Conservation (phyloP, 2,329 filamentous ascomycete genomes). For the Verticillium tricorpus region DNA sequence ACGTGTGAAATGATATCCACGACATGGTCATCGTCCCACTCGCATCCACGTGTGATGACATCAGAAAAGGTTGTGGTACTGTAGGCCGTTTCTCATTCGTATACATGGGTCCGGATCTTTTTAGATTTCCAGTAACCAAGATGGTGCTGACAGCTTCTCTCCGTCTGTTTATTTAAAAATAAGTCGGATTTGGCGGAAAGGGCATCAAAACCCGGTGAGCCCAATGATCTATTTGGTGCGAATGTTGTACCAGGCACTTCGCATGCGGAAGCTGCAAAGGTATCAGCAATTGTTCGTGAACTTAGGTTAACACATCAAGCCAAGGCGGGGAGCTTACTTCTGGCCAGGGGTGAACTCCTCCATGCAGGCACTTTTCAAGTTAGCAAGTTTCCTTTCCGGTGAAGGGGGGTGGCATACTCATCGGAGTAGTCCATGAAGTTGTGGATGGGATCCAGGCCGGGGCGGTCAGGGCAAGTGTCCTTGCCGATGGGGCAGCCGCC, state of each 20-base stretch:
- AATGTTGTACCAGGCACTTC: conserved; percentile 31
- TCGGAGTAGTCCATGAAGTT: conserved; percentile 37
- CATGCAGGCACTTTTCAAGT: conserved; percentile 32
- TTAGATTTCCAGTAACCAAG: neutral
- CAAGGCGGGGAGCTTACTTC: conserved; percentile 6
- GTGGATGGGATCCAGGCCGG: conserved; percentile 29
- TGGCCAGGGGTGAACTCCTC: conserved; percentile 40
- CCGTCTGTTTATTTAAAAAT: too few species aligned
- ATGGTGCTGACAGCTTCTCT: neutral
- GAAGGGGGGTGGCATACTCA: conserved; percentile 28
- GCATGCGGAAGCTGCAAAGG: conserved; percentile 25
- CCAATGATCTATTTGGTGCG: conserved; percentile 13
- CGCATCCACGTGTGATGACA: neutral
- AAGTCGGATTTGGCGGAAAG: too few species aligned
- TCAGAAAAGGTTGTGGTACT: neutral
- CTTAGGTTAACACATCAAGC: too few species aligned
- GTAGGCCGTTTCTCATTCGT: neutral
- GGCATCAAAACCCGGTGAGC: neutral
- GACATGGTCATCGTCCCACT: neutral
- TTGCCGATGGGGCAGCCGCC: conserved; percentile 31
- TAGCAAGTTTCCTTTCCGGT: conserved; percentile 21
- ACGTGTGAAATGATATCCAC: neutral
- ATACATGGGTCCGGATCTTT: neutral
- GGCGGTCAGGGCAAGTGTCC: conserved; percentile 26
- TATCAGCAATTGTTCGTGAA: neutral